Conservation (phyloP, 306 rosid species). For the Pyrus bretschneideri region DNA sequence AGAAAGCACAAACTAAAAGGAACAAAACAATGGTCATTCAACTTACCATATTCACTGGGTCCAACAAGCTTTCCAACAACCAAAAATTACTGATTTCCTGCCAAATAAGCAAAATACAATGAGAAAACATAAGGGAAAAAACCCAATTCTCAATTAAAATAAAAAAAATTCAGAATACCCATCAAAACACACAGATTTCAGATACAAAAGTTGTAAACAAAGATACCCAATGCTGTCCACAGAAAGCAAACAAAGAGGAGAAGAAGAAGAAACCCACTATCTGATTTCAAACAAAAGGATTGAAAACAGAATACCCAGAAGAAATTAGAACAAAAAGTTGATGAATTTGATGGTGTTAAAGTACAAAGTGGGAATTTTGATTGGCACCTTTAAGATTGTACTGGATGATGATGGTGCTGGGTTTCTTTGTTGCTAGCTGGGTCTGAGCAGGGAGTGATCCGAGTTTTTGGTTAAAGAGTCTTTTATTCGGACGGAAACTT, state of each 20-base stretch:
- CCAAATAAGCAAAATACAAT: conserved; percentile 8
- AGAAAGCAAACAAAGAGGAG: neutral
- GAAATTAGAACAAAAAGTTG: neutral
- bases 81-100: conserved; percentile 11
- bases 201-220: neutral
- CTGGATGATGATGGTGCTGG: neutral
- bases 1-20: neutral
- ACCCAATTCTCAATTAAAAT: neutral
- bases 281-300: neutral
- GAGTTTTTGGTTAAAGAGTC: neutral
- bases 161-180: neutral
- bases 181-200: neutral
- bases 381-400: neutral
- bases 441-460: neutral
- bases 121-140: neutral
- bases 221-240: neutral
- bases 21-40: neutral
- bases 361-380: neutral
- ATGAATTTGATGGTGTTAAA: neutral
- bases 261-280: neutral
- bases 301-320: neutral
- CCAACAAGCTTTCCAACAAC: conserved; percentile 4
- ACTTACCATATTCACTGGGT: conserved; percentile 26
- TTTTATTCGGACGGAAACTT: neutral
- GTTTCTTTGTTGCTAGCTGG: neutral